Evolutionary conservation across 371 early-diverging fungal genomes (phyloP).

Genomic region (Choanephora cucurbitarum): DNA sequence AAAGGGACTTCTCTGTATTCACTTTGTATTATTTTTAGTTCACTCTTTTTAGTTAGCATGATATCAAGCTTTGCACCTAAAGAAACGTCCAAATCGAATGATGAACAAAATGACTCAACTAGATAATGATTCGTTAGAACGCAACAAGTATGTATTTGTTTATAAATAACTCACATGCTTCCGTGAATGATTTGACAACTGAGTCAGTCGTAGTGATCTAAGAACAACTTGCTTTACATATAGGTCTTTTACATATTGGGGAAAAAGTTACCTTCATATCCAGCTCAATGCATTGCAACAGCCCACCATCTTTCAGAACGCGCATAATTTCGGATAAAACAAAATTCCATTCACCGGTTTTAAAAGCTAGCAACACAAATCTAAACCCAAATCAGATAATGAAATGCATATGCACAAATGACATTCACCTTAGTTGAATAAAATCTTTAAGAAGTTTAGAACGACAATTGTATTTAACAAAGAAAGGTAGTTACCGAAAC

Average conservation of each 20-base stretch:
- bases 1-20: conserved; percentile 41
- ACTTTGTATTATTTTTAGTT: conserved; percentile 31
- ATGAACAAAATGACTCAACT: conserved; percentile 35
- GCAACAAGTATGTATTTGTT: background rate
- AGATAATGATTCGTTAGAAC: background rate
- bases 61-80: conserved; percentile 36
- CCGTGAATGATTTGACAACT: conserved; percentile 14
- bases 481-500: conserved; percentile 31
- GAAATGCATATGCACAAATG: background rate
- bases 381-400: conserved; percentile 3
- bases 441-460: conserved; percentile 23
- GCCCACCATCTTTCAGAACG: conserved; percentile 39
- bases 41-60: conserved; percentile 21
- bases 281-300: conserved; percentile 40
- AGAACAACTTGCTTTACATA: background rate
- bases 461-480: background rate
- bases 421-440: conserved; percentile 30
- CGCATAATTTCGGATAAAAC: conserved; percentile 37
- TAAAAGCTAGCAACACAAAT: conserved; percentile 40
- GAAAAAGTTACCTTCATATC: conserved; percentile 31
- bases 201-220: conserved; percentile 20
- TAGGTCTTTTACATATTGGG: too few relatives aligned
- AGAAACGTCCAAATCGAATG: conserved; percentile 28
- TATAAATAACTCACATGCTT: conserved; percentile 20
- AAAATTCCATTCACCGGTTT: conserved; percentile 35